Base-by-base conservation (phyloP, 2,329 filamentous ascomycete species). In the Microthyrium microscopicum region DNA sequence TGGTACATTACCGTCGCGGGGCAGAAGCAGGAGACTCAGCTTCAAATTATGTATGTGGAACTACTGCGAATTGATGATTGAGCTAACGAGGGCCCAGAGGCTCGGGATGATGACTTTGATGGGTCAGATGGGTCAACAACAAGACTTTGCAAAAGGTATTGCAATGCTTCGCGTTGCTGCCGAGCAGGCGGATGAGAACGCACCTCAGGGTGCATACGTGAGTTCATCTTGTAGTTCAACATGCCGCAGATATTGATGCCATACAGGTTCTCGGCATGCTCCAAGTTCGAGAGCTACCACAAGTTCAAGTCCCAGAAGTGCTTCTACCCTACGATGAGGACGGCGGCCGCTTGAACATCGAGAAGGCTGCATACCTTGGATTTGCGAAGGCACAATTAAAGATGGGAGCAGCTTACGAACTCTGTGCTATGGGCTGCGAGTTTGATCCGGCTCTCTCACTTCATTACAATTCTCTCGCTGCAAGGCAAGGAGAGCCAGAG, bases 61-160 rank as follows among this genome's bases (percentile, higher is more conserved):
- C n/a, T n/a, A n/a, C n/a, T n/a, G n/a, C n/a, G n/a, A n/a, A n/a
- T n/a, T n/a, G n/a, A n/a, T n/a, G n/a, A 35, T 44, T 25, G 26
- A 26, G 33, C 15, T 35, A 62, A 38, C 71, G 25, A 12, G 85
- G n/a, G n/a, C n/a, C n/a, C n/a, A n/a, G 58, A 75, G 89, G 39
- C 62, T 98, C 44, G 89, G 89, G 37, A 98, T 98, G 89, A 93
- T 98, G 79, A 85, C 80, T 38, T 63, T 98, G 33, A 69, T 95
- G 35, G 89, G 89, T 19, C 89, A 98, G 58, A 84, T 93, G 53
- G 83, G 83, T 31, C 82, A 92, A 55, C 68, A 63, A 26, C 85
- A 89, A 52, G 83, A 95, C 51, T 87, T 72, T 46, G 61, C 68
- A 25, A 66, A 63, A 36, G 89, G 84, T 1, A 60, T 95, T 24